phyloP scores from a whole-genome alignment of 768 basidiomycete species.

The Amanita pseudoporphyria region DNA sequence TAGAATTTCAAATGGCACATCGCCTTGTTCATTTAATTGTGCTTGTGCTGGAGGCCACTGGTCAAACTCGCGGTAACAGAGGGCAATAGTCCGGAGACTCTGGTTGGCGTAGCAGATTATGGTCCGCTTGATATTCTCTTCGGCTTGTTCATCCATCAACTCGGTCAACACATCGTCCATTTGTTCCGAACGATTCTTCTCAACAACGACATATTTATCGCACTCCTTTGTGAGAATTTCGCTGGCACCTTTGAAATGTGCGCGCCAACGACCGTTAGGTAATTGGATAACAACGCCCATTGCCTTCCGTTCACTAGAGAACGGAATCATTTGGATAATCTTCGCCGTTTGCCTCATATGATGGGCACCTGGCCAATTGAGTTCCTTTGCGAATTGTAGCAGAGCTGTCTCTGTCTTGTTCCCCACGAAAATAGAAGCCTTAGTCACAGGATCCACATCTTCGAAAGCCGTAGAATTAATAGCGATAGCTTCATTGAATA shows the following conservation, averaged over 20 bases:
- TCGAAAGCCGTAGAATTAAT: constrained; percentile 96
- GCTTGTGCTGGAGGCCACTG: constrained; percentile 69
- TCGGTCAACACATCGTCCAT: constrained; percentile 22
- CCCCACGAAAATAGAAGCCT: constrained; percentile 63
- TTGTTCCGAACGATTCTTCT: constrained; percentile 17
- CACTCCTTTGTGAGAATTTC: constrained; percentile 85
- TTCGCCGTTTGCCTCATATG: constrained; percentile 48
- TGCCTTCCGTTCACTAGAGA: constrained; percentile 87
- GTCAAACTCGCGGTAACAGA: constrained; percentile 86
- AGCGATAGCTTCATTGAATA: constrained; percentile 82
- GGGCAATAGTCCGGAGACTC: constrained; percentile 85
- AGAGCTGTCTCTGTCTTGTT: constrained; percentile 95
- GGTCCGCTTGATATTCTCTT: constrained; percentile 81
- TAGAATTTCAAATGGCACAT: constrained; percentile 61
- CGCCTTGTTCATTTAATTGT: constrained; percentile 31
- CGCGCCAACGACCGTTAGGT: constrained; percentile 43
- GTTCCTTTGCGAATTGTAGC: constrained; percentile 73
- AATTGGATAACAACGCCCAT: constrained; percentile 85
- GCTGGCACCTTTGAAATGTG: constrained; percentile 88
- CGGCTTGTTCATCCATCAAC: constrained; percentile 54
- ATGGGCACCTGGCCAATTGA: constrained; percentile 68
- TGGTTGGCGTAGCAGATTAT: constrained; percentile 99
- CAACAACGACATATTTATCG: constrained; percentile 62
- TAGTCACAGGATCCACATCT: constrained; percentile 55
- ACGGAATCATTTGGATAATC: constrained; percentile 84